Evolutionary conservation across 192 early-diverging fungal genomes (phyloP).

Genomic region (Funneliformis geosporum): DNA sequence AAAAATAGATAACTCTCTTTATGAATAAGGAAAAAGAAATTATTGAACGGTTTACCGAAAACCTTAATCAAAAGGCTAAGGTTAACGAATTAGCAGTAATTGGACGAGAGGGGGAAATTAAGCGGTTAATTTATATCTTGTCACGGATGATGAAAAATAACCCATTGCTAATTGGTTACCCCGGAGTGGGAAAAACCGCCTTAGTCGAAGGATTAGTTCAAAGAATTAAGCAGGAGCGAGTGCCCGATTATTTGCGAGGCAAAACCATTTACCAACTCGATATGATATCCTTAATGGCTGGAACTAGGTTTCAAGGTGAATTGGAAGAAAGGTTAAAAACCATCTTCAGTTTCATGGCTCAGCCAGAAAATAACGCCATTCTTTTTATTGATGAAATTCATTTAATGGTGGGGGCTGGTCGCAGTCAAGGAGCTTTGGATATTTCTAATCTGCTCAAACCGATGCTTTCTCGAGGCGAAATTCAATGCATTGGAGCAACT

Average conservation of each 20-base stretch:
- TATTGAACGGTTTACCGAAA: too few relatives aligned
- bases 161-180: slow-evolving; percentile 82
- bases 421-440: slow-evolving; percentile 77
- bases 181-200: slow-evolving; percentile 81
- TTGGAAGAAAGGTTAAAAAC: slow-evolving; percentile 82
- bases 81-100: too few relatives aligned
- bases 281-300: slow-evolving; percentile 69
- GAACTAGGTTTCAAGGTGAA: slow-evolving; percentile 90
- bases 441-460: slow-evolving; percentile 83
- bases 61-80: too few relatives aligned
- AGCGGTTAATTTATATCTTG: too few relatives aligned
- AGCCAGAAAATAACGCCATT: slow-evolving; percentile 70
- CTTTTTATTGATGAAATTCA: slow-evolving; percentile 84
- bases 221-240: slow-evolving; percentile 90
- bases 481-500: slow-evolving; percentile 78
- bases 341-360: slow-evolving; percentile 69
- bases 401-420: slow-evolving; percentile 72
- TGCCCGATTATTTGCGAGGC: slow-evolving; percentile 56
- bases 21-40: too few relatives aligned
- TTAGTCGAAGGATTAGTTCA: slow-evolving; percentile 94
- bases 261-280: slow-evolving; percentile 48
- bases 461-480: slow-evolving; percentile 68
- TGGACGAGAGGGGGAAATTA: too few relatives aligned
- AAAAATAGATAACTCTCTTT: too few relatives aligned
- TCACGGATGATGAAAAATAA: slow-evolving; percentile 91